Evolutionary conservation across 306 rosid species (phyloP), one percentile per base, ranked within the genome.

Genomic region (Adenanthera pavonina): DNA sequence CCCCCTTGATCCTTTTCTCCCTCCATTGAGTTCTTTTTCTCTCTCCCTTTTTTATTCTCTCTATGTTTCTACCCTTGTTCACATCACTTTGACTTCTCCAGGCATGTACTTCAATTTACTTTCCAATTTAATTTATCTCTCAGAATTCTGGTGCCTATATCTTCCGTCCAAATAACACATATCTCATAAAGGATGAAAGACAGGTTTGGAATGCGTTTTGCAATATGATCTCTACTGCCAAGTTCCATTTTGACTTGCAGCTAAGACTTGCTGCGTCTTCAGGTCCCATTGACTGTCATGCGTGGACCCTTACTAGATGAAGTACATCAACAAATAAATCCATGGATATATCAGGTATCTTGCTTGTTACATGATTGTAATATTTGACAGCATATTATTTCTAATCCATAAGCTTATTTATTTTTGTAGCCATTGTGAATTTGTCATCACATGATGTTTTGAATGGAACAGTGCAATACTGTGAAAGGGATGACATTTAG

Each of bases 301-400:
- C 88, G 43, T 44, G 92, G 92, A 59, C 86, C 92, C 0, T 8
- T 89, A 35, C 20, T 89, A 51, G 92, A 89, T 81, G 92, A 89
- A 85, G 89, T 87, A 46, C 92, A 87, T 81, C 89, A 87, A 68
- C 86, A 67, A 79, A 75, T 89, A 77, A 89, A 87, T 79, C 83
- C 92, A 78, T 89, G 92, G 92, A 87, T 89, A 78, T 85, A 85
- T 75, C 92, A 89, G 92, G 92, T 89, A 65, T 74, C 77, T 44
- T 78, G 9, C 84, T 74, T 78, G 73, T 83, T 59, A 44, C 75
- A n/a, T 61, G 59, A 43, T 11, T 85, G 71, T 56, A 16, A 76
- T 72, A 25, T 59, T 47, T 74, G 76, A 46, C 53, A 30, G 35
- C 56, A 41, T 82, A 19, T 80, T 80, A 66, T 66, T 65, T 67